phyloP scores from a whole-genome alignment of 495 filamentous ascomycete species.

The Staphylotrichum longicolle region DNA sequence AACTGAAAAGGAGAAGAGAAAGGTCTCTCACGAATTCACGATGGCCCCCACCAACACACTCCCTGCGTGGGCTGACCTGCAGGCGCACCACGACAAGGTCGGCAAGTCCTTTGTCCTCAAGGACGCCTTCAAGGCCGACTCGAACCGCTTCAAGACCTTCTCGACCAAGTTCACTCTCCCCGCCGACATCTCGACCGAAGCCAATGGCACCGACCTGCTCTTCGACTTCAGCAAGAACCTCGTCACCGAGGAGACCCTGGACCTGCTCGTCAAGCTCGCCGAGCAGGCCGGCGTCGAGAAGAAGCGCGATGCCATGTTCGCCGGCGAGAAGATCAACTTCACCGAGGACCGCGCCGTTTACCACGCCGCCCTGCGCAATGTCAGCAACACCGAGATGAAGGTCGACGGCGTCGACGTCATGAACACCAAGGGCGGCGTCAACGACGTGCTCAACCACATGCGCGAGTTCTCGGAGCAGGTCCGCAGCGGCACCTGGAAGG shows the following conservation, averaged over 20 bases:
- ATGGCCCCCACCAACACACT: constrained; percentile 76
- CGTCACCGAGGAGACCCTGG: constrained; percentile 87
- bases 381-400: constrained; percentile 77
- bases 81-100: constrained; percentile 78
- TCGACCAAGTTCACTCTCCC: constrained; percentile 78
- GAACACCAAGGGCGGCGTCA: constrained; percentile 67
- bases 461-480: constrained; percentile 95
- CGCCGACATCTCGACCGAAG: constrained; percentile 57
- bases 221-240: constrained; percentile 99
- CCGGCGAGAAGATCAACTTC: constrained; percentile 97
- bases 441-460: constrained; percentile 90
- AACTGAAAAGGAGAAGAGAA: not conserved
- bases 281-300: constrained; percentile 87
- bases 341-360: constrained; percentile 96
- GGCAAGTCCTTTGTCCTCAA: constrained; percentile 89
- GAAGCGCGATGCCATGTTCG: constrained; percentile 95
- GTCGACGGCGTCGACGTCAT: constrained; percentile 96
- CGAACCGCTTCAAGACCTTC: constrained; percentile 86
- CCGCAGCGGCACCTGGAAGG: constrained; percentile 94
- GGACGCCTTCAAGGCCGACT: constrained; percentile 86
- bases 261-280: constrained; percentile 79
- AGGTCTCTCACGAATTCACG: constrained; percentile 8
- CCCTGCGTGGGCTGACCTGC: constrained; percentile 79
- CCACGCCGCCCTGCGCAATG: constrained; percentile 89
- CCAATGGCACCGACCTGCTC: constrained; percentile 65